phyloP scores from a whole-genome alignment of 1,139 yeast genomes.

The Protomyces macrosporus region DNA sequence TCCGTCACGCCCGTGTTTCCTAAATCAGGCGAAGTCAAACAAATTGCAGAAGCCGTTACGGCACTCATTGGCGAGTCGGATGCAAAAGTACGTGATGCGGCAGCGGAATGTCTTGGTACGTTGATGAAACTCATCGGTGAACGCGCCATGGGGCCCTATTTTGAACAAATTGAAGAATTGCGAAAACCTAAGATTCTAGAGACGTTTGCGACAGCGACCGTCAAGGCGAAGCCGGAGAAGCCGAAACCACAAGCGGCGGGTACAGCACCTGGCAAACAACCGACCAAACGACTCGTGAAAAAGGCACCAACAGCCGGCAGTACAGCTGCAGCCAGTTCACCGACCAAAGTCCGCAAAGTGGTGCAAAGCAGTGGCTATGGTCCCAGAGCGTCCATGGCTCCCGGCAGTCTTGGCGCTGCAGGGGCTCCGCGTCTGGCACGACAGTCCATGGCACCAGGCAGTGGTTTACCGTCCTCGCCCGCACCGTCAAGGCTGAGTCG shows the following conservation, averaged over 20 bases:
- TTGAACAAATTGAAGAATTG: slow-evolving; percentile 70
- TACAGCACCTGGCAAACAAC: background rate
- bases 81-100: slow-evolving; percentile 75
- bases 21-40: slow-evolving; percentile 50
- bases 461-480: slow-evolving; percentile 5
- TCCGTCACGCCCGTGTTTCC: slow-evolving; percentile 51
- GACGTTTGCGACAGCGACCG: slow-evolving; percentile 53
- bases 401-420: background rate
- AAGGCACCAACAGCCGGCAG: slow-evolving; percentile 2
- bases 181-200: slow-evolving; percentile 60
- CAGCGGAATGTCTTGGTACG: slow-evolving; percentile 75
- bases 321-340: slow-evolving; percentile 1
- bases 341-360: slow-evolving; percentile 3
- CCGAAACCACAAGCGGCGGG: slow-evolving; percentile 32
- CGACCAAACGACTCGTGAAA: background rate
- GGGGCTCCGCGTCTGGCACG: background rate
- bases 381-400: slow-evolving; percentile 16
- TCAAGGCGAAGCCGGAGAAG: slow-evolving; percentile 43
- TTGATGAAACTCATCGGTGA: slow-evolving; percentile 78
- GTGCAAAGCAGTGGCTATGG: slow-evolving; percentile 20
- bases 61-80: slow-evolving; percentile 74
- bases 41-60: slow-evolving; percentile 51
- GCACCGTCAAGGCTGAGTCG: slow-evolving; percentile 10
- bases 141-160: slow-evolving; percentile 53
- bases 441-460: slow-evolving; percentile 4